Base-by-base conservation (phyloP, 441 rosid species). In the Euphorbia celastroides region DNA sequence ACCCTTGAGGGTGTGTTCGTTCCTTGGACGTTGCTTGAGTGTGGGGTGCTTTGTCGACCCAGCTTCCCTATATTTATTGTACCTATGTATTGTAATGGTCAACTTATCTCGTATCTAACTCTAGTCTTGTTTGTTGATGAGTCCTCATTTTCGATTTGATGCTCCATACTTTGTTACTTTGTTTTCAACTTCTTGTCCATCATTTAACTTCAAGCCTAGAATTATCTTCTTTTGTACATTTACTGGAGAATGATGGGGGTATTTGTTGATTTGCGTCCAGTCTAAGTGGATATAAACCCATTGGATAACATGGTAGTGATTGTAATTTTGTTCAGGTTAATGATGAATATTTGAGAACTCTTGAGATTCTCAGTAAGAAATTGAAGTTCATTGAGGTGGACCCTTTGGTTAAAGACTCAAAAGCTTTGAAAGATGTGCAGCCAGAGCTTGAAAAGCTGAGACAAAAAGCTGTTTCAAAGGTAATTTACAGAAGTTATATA, bases 381-480 rank as follows among this genome's bases (percentile, higher is more conserved):
- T 79, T 92, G 80, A 92, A 88, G 81, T 90, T 84, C 72, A 83
- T 87, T 69, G 93, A 86, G 74, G 88, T 74, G 70, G 98, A 95
- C 83, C 82, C 80, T 28, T 84, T 82, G 78, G 90, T 88, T 60
- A 95, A 83, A 77, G 80, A 84, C 70, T 87, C 99, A 59, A 88
- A 88, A 80, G 96, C 98, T 55, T 83, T 95, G 58, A 92, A 87
- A 83, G 99, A 95, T 77, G 96, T 95, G 68, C 92, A 90, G 69
- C 99, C 97, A 26, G 99, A 95, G 83, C 98, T 95, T 69, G 98
- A 92, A 80, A 95, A 90, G 81, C 92, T 95, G 42, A 81, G 98
- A 72, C 98, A 90, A 74, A 95, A 90, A 80, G 96, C 98, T 65
- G 88, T 95, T 76, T 84, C 98, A 26, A 95, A 92, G 98, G 99